These are phyloP conservation scores for Aspergillus tubingensis DNA, from an alignment of 2,329 filamentous ascomycete genomes.

Conservation along the genomic window DNA sequence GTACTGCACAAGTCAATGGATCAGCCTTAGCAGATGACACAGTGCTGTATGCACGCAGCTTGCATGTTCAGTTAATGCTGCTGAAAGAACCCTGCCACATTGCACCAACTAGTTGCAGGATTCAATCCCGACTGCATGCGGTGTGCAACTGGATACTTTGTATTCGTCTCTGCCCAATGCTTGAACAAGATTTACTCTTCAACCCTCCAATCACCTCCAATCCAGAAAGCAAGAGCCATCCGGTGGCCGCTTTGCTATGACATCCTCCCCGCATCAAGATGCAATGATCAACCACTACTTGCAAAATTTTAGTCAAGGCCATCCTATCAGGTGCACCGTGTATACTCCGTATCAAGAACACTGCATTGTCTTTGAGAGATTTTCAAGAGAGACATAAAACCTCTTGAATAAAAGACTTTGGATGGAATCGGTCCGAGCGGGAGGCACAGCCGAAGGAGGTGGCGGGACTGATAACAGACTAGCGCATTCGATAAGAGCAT, in stretches of 20 bases:
- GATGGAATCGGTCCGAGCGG: not conserved
- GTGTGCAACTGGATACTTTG: not conserved
- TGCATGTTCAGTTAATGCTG: not conserved
- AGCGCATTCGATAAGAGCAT: too few species aligned
- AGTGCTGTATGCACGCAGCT: not conserved
- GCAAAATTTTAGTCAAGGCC: not conserved
- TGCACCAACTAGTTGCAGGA: not conserved
- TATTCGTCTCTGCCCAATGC: not conserved
- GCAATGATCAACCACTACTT: not conserved
- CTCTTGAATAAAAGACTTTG: not conserved
- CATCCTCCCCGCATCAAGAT: slow-evolving; percentile 1
- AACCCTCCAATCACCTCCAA: not conserved
- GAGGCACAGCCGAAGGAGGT: not conserved
- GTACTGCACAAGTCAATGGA: not conserved
- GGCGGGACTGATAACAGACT: too few species aligned
- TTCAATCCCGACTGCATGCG: not conserved
- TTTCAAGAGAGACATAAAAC: not conserved
- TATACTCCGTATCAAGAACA: not conserved
- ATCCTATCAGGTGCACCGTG: not conserved
- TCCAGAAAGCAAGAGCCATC: not conserved
- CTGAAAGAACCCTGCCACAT: not conserved
- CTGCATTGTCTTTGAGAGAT: not conserved
- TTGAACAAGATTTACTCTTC: not conserved
- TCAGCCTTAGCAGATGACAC: not conserved
- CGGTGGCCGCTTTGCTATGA: not conserved